Percentiles rank a stretch among this genome's conserved stretches.
These are phyloP conservation scores for Opeltia flavorubescens DNA, from an alignment of 495 filamentous ascomycete genomes.

Conservation along the genomic window DNA sequence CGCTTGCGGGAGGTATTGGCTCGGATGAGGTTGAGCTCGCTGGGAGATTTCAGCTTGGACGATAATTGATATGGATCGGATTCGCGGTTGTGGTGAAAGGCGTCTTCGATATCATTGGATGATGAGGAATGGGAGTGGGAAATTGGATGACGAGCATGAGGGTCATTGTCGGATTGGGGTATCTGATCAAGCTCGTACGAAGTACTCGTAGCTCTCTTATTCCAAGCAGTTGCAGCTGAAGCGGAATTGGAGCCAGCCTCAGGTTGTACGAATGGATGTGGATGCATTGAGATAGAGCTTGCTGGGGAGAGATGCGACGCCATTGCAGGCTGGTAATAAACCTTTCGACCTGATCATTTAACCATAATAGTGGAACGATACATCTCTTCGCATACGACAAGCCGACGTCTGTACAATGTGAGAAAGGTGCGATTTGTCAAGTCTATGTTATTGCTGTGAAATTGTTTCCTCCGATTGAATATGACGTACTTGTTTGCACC, in stretches of 20 bases:
- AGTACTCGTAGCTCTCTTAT: slow-evolving; percentile 28
- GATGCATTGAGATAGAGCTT: not conserved
- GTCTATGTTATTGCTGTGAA: too few relatives aligned
- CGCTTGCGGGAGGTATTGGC: slow-evolving; percentile 76
- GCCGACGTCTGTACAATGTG: too few relatives aligned
- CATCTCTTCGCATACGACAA: too few relatives aligned
- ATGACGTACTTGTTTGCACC: too few relatives aligned
- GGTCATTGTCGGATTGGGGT: slow-evolving; percentile 25
- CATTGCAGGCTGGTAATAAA: not conserved
- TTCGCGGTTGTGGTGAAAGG: slow-evolving; percentile 38
- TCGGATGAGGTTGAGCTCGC: slow-evolving; percentile 65
- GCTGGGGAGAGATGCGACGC: not conserved
- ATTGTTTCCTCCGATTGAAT: too few relatives aligned
- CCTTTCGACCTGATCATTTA: too few relatives aligned
- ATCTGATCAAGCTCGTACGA: slow-evolving; percentile 23
- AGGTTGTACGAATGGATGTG: not conserved
- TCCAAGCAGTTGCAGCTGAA: not conserved
- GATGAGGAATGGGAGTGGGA: slow-evolving; percentile 4
- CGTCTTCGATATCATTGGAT: slow-evolving; percentile 48
- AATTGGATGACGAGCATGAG: slow-evolving; percentile 30
- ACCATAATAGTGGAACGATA: too few relatives aligned
- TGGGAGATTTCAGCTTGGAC: slow-evolving; percentile 58
- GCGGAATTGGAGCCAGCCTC: not conserved
- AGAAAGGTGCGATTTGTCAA: too few relatives aligned
- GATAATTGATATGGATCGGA: slow-evolving; percentile 78